Evolutionary conservation across 768 basidiomycete genomes (phyloP).

Genomic region (Crepidotus variabilis): DNA sequence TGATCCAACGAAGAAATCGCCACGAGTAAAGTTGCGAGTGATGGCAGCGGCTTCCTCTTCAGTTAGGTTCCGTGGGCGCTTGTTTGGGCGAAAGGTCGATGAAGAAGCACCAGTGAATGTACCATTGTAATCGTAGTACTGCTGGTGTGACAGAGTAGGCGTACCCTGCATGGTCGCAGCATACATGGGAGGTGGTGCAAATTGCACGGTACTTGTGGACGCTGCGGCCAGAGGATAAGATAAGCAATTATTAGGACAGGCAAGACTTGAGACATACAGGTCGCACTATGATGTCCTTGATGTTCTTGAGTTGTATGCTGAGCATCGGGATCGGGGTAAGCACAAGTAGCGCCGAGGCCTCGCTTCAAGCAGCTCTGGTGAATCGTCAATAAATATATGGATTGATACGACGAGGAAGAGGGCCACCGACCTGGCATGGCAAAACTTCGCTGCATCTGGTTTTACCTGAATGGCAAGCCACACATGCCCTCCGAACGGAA

Average conservation of each 20-base stretch:
- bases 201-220: slow-evolving; percentile 32
- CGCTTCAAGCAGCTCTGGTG: slow-evolving; percentile 77
- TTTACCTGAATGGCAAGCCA: slow-evolving; percentile 80
- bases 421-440: slow-evolving; percentile 64
- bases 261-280: slow-evolving; percentile 5
- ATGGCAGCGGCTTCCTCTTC: slow-evolving; percentile 84
- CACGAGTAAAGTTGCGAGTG: slow-evolving; percentile 76
- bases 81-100: slow-evolving; percentile 76
- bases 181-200: slow-evolving; percentile 49
- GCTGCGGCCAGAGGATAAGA: slow-evolving; percentile 13
- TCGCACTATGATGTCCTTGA: slow-evolving; percentile 33
- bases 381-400: slow-evolving; percentile 1
- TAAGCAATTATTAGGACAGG: slow-evolving; percentile 10
- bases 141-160: slow-evolving; percentile 54
- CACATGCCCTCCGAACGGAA: slow-evolving; percentile 76
- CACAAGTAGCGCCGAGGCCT: slow-evolving; percentile 64
- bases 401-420: slow-evolving; percentile 4
- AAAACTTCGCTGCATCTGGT: slow-evolving; percentile 80
- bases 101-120: slow-evolving; percentile 65
- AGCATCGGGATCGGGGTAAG: slow-evolving; percentile 77
- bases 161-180: slow-evolving; percentile 37
- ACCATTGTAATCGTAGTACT: slow-evolving; percentile 78
- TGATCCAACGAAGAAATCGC: slow-evolving; percentile 78
- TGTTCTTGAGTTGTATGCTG: slow-evolving; percentile 29
- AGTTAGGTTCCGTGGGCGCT: slow-evolving; percentile 75